Evolutionary conservation across 225 moss, liverwort and hornwort genomes (phyloP), one percentile per base, ranked within the genome.

Genomic region (Bryum argenteum): DNA sequence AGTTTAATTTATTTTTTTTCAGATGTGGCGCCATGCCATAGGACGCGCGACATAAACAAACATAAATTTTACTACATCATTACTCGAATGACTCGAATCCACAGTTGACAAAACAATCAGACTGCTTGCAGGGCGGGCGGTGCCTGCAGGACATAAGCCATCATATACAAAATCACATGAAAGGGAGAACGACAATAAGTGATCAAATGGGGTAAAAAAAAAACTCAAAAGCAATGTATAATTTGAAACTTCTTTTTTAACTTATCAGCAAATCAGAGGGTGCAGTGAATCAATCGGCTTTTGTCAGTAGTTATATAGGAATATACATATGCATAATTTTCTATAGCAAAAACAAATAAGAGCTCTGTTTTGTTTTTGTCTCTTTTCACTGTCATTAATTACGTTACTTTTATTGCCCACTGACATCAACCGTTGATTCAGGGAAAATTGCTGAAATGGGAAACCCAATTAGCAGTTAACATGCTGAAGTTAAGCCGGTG

Each of bases 261-360:
- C 71, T 61, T 76, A 11, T 26, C 26, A 40, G 47, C 54, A 41
- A 26, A 19, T 9, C 45, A 45, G 23, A 63, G 44, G n/a, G 20
- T 26, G 72, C 50, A 69, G 75, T 62, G 71, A 80, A 80, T 71
- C 54, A 45, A 13, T 58, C 66, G 80, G 75, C 71, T 45, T 75
- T 6, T 76, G 80, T 61, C 75, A 76, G 71, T 2, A 13, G 23
- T 9, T 11, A n/a, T 33, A 33, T 33, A 62, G 21, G 26, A 61
- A 43, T 21, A 23, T 57, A n/a, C 53, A 54, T 19, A 8, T 20
- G 37, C 8, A 53, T 52, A 72, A 62, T 52, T 11, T 11, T 63
- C 41, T 53, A 41, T 41, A 33, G 54, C 54, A 1, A 17, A 72
- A 72, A 72, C 18, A 54, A 63, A n/a, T n/a, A n/a, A n/a, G n/a